A percentile compares a stretch with the other conserved stretches of the same genome.
Evolutionary conservation across 257 asterid species (phyloP).

Genomic region (Jacaranda mimosifolia): DNA sequence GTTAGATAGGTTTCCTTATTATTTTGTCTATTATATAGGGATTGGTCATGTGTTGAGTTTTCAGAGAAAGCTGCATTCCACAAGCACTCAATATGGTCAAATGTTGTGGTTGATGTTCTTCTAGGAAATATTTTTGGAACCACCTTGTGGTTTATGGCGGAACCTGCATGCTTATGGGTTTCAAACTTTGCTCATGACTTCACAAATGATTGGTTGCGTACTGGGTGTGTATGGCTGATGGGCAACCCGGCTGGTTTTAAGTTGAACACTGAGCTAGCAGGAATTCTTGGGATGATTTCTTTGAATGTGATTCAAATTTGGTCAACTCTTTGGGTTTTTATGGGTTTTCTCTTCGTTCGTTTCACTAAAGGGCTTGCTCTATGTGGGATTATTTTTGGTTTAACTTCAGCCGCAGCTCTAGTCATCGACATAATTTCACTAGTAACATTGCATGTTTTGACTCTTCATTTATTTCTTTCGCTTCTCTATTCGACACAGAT

Average conservation of each 20-base stretch:
- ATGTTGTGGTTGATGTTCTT: conserved; percentile 72
- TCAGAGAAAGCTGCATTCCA: conserved; percentile 73
- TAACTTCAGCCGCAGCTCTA: conserved; percentile 81
- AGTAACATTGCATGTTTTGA: conserved; percentile 72
- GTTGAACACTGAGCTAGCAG: conserved; percentile 95
- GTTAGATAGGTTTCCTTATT: conserved; percentile 26
- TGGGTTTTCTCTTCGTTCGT: conserved; percentile 63
- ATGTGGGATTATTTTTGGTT: conserved; percentile 79
- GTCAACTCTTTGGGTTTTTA: conserved; percentile 85
- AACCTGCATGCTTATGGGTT: conserved; percentile 58
- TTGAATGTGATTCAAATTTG: conserved; percentile 87
- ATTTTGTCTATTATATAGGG: conserved; percentile 54
- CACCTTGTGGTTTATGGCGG: conserved; percentile 66
- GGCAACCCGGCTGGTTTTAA: conserved; percentile 99
- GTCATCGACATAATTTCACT: conserved; percentile 72
- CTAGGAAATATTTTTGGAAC: conserved; percentile 83
- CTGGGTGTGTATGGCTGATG: conserved; percentile 98
- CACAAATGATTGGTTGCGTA: conserved; percentile 83
- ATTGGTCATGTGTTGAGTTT: conserved; percentile 79
- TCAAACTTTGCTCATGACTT: conserved; percentile 64
- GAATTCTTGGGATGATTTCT: conserved; percentile 90
- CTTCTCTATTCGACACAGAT: conserved; percentile 80
- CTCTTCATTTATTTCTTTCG: conserved; percentile 80
- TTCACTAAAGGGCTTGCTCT: conserved; percentile 68
- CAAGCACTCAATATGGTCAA: conserved; percentile 84